Evolutionary conservation across 2,329 filamentous ascomycete genomes (phyloP).

Genomic region (Aspergillus melleus): DNA sequence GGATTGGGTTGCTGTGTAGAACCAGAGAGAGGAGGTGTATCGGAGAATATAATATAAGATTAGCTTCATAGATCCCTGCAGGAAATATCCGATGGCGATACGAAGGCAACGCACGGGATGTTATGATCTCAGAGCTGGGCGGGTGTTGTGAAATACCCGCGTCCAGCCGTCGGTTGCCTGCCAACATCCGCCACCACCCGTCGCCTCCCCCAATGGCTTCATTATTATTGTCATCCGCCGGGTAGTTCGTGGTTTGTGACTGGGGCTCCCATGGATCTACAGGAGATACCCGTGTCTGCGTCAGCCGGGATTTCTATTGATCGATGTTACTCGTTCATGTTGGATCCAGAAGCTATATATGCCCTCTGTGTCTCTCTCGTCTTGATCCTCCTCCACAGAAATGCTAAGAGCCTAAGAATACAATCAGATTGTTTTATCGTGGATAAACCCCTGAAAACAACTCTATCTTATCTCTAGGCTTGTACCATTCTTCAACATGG

Average conservation of each 20-base stretch:
- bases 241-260: neutral
- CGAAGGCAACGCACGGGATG: too few relatives aligned
- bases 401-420: neutral
- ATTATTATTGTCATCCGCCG: neutral
- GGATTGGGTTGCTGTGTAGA: neutral
- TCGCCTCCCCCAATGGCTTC: conserved; percentile 6
- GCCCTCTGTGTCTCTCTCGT: neutral
- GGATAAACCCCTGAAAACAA: neutral
- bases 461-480: neutral
- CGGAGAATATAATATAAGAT: neutral
- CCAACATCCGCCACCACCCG: conserved; percentile 19
- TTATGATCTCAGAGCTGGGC: neutral
- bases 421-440: neutral
- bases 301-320: neutral
- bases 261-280: neutral
- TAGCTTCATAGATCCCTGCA: too few relatives aligned
- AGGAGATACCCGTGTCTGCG: neutral
- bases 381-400: neutral
- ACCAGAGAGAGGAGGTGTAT: neutral
- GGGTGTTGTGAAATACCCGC: conserved; percentile 21
- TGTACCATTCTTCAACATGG: conserved; percentile 20
- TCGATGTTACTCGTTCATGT: neutral
- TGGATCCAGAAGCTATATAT: neutral
- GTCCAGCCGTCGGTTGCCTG: conserved; percentile 4
- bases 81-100: too few relatives aligned